Conservation (phyloP, 306 rosid species). For the Cicer arietinum region DNA sequence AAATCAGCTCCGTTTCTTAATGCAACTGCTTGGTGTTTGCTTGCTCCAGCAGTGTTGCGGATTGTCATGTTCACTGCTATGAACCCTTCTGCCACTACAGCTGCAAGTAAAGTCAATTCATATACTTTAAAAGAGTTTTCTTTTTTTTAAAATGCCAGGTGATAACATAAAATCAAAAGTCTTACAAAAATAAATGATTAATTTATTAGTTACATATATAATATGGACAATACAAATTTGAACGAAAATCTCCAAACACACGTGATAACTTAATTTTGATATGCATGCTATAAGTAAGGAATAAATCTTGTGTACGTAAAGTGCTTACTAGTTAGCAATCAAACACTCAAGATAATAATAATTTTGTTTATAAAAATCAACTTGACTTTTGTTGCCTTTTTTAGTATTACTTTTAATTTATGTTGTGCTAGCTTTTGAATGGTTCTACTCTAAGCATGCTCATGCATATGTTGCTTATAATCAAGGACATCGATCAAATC, state of each 20-base stretch:
- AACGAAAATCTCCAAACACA: neutral
- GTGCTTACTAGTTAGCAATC: neutral
- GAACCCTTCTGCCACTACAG: conserved; percentile 67
- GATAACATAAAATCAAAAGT: no score
- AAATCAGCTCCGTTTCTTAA: conserved; percentile 72
- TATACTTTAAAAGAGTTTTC: neutral
- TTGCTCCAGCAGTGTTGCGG: conserved; percentile 80
- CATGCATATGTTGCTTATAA: neutral
- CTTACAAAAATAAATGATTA: no score
- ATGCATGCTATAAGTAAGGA: conserved; percentile 15
- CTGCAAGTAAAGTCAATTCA: conserved; percentile 47
- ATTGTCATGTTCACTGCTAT: conserved; percentile 79
- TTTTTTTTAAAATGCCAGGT: no score
- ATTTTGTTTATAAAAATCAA: neutral
- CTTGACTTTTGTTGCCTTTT: neutral
- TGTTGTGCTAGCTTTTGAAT: neutral
- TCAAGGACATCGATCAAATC: neutral
- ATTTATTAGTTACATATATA: no score
- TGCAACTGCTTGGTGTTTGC: conserved; percentile 83
- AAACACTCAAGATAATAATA: neutral
- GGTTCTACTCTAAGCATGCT: conserved; percentile 10
- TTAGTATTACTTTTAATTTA: neutral
- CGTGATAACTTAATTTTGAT: neutral
- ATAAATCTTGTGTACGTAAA: conserved; percentile 2
- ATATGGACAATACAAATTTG: no score